Conservation (phyloP, 495 filamentous ascomycete species). For the Trichoderma erinaceum region DNA sequence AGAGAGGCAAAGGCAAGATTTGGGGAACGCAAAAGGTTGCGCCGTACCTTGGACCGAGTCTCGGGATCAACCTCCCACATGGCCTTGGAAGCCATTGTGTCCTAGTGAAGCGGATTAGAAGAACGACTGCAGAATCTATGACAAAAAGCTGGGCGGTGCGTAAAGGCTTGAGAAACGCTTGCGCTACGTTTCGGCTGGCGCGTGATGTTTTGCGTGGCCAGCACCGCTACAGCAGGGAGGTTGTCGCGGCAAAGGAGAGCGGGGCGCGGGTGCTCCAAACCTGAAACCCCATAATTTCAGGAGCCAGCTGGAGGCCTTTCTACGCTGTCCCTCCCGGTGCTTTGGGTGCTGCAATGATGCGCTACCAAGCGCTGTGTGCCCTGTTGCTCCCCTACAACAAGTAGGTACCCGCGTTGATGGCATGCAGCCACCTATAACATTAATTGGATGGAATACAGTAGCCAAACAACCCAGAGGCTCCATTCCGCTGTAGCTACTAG, state of each 20-base stretch:
- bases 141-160: not conserved
- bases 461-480: no score
- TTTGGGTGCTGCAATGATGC: not conserved
- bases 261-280: not conserved
- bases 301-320: not conserved
- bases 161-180: not conserved
- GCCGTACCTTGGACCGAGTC: constrained; percentile 76
- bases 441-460: no score
- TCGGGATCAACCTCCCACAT: constrained; percentile 99
- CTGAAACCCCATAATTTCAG: constrained; percentile 9
- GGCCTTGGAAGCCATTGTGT: constrained; percentile 42
- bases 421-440: no score
- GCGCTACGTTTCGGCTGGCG: not conserved
- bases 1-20: not conserved
- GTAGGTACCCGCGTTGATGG: no score
- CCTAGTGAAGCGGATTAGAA: no score
- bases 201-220: not conserved
- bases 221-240: not conserved
- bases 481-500: no score
- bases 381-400: no score
- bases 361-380: no score
- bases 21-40: not conserved
- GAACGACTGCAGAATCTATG: not conserved
- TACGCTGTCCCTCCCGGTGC: not conserved
- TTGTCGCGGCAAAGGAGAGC: constrained; percentile 11